Evolutionary conservation across 1,284 basidiomycete genomes (phyloP), one percentile per base, ranked within the genome.

Genomic region (Malassezia pachydermatis): DNA sequence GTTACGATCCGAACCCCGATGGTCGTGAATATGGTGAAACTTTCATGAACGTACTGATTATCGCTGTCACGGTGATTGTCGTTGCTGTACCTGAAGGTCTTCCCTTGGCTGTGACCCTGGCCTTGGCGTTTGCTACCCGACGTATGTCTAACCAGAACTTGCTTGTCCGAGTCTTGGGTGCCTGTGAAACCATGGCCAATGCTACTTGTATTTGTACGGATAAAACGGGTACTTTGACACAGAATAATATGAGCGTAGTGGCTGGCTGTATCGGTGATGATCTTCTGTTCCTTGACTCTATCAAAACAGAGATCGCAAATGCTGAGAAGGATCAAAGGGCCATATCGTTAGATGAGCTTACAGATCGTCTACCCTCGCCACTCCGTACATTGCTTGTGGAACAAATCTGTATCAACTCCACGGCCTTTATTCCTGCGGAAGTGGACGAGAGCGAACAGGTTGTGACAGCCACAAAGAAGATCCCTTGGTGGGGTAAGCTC

Each of bases 181-280:
- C 88, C 22, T 98, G 92, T 74, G 92, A 96, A 76, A 96, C 88
- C 6, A 98, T 96, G 90, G 92, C 86, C 27, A 95, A 96, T 70
- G 86, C 89, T 11, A 92, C 84, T 19, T 90, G 95, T 55, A 80
- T 95, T 23, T 95, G 89, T 75, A 95, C 89, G 17, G 88, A 94
- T 77, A 95, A 95, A 76, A 92, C 89, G 1, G 68, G 77, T 54
- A 78, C 88, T 6, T 81, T 75, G 24, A 96, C 92, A 0, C 84
- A 88, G 69, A 96, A 96, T 76, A 78, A 77, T 65, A 98, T 98
- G 92, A 81, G 82, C 14, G 84, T 98, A 62, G 92, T 98, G 42
- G 89, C 92, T 13, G 92, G 92, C 30, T 88, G 88, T 23, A 77
- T 96, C 46, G 92, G 92, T 28, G 80, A 94, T 43, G 83, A 89